Evolutionary conservation across 768 basidiomycete species (phyloP).

Genomic region (Xanthoconium stramineum): DNA sequence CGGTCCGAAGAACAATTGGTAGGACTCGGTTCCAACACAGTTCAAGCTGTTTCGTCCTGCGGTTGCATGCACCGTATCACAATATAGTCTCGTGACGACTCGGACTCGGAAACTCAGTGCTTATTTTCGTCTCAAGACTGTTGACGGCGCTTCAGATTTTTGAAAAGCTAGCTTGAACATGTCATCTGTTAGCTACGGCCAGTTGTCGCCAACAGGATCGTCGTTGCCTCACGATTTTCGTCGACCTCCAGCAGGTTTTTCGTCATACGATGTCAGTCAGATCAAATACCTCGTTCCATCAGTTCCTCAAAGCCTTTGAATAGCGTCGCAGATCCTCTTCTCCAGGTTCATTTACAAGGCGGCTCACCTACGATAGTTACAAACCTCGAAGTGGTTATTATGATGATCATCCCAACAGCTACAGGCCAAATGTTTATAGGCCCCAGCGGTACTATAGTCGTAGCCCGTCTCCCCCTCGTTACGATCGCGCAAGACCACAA

Average conservation of each 20-base stretch:
- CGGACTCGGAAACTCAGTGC: conserved; percentile 2
- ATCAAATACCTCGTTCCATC: conserved; percentile 15
- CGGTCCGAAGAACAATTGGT: conserved; percentile 7
- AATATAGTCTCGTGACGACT: not conserved
- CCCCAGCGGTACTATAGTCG: conserved; percentile 38
- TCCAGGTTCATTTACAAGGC: conserved; percentile 43
- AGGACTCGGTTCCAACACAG: conserved; percentile 2
- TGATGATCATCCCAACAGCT: conserved; percentile 41
- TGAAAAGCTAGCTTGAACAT: conserved; percentile 11
- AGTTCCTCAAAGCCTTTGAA: conserved; percentile 20
- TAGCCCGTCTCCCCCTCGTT: conserved; percentile 53
- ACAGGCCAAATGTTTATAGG: conserved; percentile 40
- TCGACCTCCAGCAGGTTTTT: conserved; percentile 22
- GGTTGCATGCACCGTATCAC: conserved; percentile 3
- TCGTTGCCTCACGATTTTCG: conserved; percentile 27
- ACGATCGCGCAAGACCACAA: conserved; percentile 37
- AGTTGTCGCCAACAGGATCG: conserved; percentile 24
- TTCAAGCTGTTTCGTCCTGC: conserved; percentile 1
- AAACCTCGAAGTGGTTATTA: conserved; percentile 40
- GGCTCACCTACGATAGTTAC: conserved; percentile 51
- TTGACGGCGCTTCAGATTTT: conserved; percentile 5
- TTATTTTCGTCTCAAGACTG: conserved; percentile 4
- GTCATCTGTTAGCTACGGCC: conserved; percentile 29
- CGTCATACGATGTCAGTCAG: conserved; percentile 33
- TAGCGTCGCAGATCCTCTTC: conserved; percentile 48